Conservation (phyloP, 2,329 filamentous ascomycete genomes). For the Saccharata proteae region DNA sequence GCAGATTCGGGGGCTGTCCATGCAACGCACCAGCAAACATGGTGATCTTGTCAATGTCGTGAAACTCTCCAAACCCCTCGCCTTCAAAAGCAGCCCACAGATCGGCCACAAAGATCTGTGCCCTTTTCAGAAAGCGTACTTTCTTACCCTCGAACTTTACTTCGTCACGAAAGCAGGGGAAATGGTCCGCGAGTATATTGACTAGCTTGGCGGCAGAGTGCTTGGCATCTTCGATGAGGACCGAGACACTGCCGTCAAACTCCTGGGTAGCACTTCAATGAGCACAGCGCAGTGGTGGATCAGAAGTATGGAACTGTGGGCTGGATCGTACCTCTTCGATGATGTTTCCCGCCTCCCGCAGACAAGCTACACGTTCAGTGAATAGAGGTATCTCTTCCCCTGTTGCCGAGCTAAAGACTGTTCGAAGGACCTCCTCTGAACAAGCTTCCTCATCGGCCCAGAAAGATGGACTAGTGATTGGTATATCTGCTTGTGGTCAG, state of each 20-base stretch:
- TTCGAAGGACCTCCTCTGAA: conserved; percentile 57
- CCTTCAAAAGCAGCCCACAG: conserved; percentile 93
- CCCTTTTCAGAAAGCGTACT: conserved; percentile 81
- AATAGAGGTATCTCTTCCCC: conserved; percentile 80
- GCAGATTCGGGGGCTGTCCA: neutral
- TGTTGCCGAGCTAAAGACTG: conserved; percentile 79
- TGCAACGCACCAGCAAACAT: conserved; percentile 70
- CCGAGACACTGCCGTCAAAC: conserved; percentile 62
- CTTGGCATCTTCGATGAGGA: conserved; percentile 61
- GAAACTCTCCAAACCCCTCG: conserved; percentile 63
- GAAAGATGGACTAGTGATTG: conserved; percentile 78
- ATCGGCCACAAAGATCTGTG: conserved; percentile 92
- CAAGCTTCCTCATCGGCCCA: conserved; percentile 71
- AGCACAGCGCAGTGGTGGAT: neutral
- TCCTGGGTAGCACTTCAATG: no score
- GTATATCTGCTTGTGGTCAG: conserved; percentile 47
- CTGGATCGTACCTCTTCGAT: conserved; percentile 53
- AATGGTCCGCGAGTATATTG: conserved; percentile 71
- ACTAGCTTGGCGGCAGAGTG: conserved; percentile 75
- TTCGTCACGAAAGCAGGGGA: conserved; percentile 78
- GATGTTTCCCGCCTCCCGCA: conserved; percentile 72
- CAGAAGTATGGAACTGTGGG: neutral
- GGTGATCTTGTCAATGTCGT: conserved; percentile 88
- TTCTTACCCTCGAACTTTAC: conserved; percentile 59
- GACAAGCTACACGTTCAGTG: conserved; percentile 60